Percentiles rank a stretch among this genome's conserved stretches.
Evolutionary conservation across 352 stramenopile genomes (phyloP).

Genomic region (Phytophthora agathidicida): DNA sequence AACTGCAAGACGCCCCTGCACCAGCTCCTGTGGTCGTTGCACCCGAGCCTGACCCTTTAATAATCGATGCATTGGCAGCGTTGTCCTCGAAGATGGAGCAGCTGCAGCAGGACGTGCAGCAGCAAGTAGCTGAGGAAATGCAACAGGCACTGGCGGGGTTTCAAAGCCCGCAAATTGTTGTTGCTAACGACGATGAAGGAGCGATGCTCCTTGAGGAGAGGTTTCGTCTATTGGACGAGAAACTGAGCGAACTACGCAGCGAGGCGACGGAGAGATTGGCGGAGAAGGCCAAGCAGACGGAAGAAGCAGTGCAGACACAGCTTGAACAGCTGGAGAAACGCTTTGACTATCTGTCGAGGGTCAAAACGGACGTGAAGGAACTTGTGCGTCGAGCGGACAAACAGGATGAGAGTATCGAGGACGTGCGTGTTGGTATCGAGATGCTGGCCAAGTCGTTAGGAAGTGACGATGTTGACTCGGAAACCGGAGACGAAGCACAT

Average conservation of each 20-base stretch:
- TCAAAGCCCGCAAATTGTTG: conserved; percentile 2
- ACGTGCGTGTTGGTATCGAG: conserved; percentile 61
- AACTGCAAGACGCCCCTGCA: conserved; percentile 22
- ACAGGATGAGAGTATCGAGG: conserved; percentile 67
- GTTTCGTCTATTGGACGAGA: conserved; percentile 34
- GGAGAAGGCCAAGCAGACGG: conserved; percentile 36
- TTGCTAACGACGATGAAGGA: conserved; percentile 31
- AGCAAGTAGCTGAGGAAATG: conserved; percentile 31
- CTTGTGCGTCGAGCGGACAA: conserved; percentile 55
- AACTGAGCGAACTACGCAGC: conserved; percentile 28
- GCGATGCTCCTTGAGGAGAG: conserved; percentile 27
- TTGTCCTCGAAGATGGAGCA: conserved; percentile 28
- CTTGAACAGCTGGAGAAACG: conserved; percentile 74
- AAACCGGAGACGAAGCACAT: conserved; percentile 31
- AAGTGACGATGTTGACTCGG: conserved; percentile 65
- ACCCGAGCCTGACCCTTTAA: conserved; percentile 9
- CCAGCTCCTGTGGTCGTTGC: conserved; percentile 28
- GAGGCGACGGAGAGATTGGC: conserved; percentile 26
- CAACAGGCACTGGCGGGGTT: conserved; percentile 11
- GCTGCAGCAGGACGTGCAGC: conserved; percentile 27
- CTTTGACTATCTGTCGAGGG: conserved; percentile 70
- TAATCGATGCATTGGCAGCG: conserved; percentile 17
- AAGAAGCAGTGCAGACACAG: conserved; percentile 52
- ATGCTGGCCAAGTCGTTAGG: conserved; percentile 70
- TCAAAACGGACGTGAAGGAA: conserved; percentile 83